Evolutionary conservation across 805 yeast species (phyloP).

Genomic region (Myxozyma nipponensis): DNA sequence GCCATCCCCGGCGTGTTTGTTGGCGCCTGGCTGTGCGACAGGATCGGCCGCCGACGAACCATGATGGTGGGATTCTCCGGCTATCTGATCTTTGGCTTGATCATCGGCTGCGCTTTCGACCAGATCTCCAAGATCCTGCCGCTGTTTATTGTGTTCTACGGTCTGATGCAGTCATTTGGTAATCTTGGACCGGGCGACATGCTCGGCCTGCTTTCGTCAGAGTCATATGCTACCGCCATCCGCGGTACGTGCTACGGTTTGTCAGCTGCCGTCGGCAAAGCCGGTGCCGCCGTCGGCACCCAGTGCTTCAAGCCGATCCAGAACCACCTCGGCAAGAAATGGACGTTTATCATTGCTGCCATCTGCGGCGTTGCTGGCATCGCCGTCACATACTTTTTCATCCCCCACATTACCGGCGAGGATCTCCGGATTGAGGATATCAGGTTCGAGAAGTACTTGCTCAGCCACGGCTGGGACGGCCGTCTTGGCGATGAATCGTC

Average conservation of each 20-base stretch:
- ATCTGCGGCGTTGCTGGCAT: slow-evolving; percentile 65
- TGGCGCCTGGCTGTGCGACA: slow-evolving; percentile 64
- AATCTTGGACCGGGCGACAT: slow-evolving; percentile 77
- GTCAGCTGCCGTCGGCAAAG: slow-evolving; percentile 76
- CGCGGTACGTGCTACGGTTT: slow-evolving; percentile 74
- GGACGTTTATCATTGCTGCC: slow-evolving; percentile 81
- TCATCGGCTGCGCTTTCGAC: slow-evolving; percentile 47
- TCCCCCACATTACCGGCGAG: slow-evolving; percentile 68
- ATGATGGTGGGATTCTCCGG: slow-evolving; percentile 69
- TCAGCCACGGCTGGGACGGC: slow-evolving; percentile 57
- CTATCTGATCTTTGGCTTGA: slow-evolving; percentile 54
- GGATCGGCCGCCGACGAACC: slow-evolving; percentile 67
- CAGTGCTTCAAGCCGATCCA: slow-evolving; percentile 67
- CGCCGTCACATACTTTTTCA: slow-evolving; percentile 52
- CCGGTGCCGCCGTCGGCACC: slow-evolving; percentile 82
- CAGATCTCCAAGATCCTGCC: slow-evolving; percentile 55
- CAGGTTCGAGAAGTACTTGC: slow-evolving; percentile 56
- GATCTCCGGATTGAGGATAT: slow-evolving; percentile 64
- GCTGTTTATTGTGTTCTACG: slow-evolving; percentile 67
- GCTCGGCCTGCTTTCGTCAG: slow-evolving; percentile 65
- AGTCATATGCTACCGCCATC: slow-evolving; percentile 69
- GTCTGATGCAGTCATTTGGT: slow-evolving; percentile 65
- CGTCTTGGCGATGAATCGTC: slow-evolving; percentile 36
- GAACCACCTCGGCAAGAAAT: slow-evolving; percentile 56
- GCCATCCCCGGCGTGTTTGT: slow-evolving; percentile 69